Evolutionary conservation across 2,329 filamentous ascomycete genomes (phyloP), one percentile per base, ranked within the genome.

Genomic region (Trichoderma arundinaceum): DNA sequence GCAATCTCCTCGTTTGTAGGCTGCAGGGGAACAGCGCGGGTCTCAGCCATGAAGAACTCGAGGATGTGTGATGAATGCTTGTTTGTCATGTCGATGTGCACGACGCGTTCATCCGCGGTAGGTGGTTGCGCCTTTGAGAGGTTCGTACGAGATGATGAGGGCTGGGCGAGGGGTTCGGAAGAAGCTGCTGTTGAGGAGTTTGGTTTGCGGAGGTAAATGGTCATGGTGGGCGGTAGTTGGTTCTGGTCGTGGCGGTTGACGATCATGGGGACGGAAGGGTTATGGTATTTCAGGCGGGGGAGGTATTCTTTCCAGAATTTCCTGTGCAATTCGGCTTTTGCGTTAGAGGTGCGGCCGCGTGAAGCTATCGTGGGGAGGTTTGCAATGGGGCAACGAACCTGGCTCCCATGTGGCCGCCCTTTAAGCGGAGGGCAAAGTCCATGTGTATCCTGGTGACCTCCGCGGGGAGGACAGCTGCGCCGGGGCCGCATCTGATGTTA

Each of bases 201-300:
- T 41, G 70, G 68, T 66, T 79, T 80, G 72, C 82, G 82, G 71
- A 89, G 85, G 79, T 90, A 89, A 71, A 94, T 81, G 67, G 86
- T 88, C 79, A 93, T 82, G 53, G 81, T 83, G 13, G 90, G 86
- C 7, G 85, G 80, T 22, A 81, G 81, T 4, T 81, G 76, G 70
- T 87, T 82, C 51, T 88, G 79, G 43, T 76, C 72, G 69, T 86
- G 88, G 66, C 91, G 90, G 77, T 90, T 89, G 72, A 97, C 87
- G 66, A 91, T 88, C 85, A 98, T 96, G 49, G 90, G 87, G 52
- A 97, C 78, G 12, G 88, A 81, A 0, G 95, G 95, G 77, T 99
- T 99, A 84, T 96, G 90, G 81, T 89, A 99, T 84, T 99, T 97
- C 71, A 99, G 83, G 65, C 92, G 88, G 22, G 92, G 92, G 54